phyloP scores from a whole-genome alignment of 2,329 filamentous ascomycete species.

The Aureobasidium subglaciale region DNA sequence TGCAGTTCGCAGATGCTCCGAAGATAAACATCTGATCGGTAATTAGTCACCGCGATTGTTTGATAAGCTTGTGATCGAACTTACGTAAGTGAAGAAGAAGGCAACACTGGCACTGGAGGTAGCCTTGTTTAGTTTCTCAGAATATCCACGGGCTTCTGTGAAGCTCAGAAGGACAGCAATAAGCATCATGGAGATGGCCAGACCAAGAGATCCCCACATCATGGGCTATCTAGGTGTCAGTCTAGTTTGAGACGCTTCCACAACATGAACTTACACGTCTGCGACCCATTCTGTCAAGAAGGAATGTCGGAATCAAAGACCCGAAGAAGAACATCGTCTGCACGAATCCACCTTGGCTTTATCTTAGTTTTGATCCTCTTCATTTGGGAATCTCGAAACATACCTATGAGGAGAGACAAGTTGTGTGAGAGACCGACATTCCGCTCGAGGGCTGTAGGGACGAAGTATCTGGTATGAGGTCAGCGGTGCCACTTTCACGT shows the following conservation, averaged over 20 bases:
- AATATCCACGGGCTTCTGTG: slow-evolving; percentile 25
- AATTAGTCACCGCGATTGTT: background rate
- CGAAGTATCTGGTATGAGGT: slow-evolving; percentile 28
- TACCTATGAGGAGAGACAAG: slow-evolving; percentile 38
- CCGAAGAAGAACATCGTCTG: slow-evolving; percentile 38
- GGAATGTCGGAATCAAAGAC: slow-evolving; percentile 40
- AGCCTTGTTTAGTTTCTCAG: slow-evolving; percentile 29
- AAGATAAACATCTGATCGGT: slow-evolving; percentile 34
- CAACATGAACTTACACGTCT: slow-evolving; percentile 14
- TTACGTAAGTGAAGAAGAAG: slow-evolving; percentile 41
- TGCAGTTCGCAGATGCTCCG: slow-evolving; percentile 40
- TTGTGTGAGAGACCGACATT: slow-evolving; percentile 42
- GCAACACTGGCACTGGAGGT: slow-evolving; percentile 42
- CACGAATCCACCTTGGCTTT: slow-evolving; percentile 32
- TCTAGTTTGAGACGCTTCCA: background rate
- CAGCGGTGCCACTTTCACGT: too few relatives aligned
- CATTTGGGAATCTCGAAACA: background rate
- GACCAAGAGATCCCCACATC: slow-evolving; percentile 29
- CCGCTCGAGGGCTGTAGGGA: slow-evolving; percentile 38
- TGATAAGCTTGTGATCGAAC: background rate
- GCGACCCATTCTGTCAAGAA: slow-evolving; percentile 36
- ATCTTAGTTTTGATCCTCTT: background rate
- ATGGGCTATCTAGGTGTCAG: slow-evolving; percentile 19
- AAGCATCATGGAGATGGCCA: slow-evolving; percentile 35
- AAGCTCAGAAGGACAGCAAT: slow-evolving; percentile 38